Base-by-base conservation (phyloP, 176 grass and related monocot species). In the Zoysia pacifica region DNA sequence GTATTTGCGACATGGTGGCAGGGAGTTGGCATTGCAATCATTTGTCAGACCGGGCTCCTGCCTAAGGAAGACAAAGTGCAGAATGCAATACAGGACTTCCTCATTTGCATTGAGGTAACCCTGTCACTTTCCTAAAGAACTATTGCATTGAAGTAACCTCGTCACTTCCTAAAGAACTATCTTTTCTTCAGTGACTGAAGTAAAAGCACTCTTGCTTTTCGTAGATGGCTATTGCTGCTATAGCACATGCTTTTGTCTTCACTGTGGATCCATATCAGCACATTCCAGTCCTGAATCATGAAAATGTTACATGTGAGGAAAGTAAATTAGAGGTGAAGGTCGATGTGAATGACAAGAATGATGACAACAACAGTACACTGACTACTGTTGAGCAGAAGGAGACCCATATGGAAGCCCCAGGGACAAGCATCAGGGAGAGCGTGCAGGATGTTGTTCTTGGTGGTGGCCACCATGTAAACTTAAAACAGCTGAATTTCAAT, bases 1-100 rank as follows among this genome's bases (percentile, higher is more conserved):
- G 95, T 98, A 36, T 98, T 98, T 75, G 95, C 95, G 40, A 98
- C 95, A 78, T 98, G 92, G 92, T 98, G 95, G 92, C 92, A 98
- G 67, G 92, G 92, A 72, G 10, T 98, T 2, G 83, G 74, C 43
- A 94, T 93, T 72, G 88, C 95, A 56, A 89, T 98, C 53, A 85
- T 94, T 43, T 94, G 95, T 65, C 83, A 91, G 55, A 68, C 83
- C 50, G 92, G 86, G 52, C 74, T 98, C n/a, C 56, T 94, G 13
- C 95, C 85, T 0, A 98, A 87, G 56, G 78, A 71, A 65, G 86
- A 72, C 6, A 91, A 89, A 85, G 75, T 94, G 41, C 95, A 94
- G 79, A 98, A 89, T 62, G 83, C 76, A 55, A 70, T 98, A 81
- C 95, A 94, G 16, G 88, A 98, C 75, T 98, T 94, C 20, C 78